A percentile compares a stretch with the other conserved stretches of the same genome.
Evolutionary conservation across 257 asterid species (phyloP).

Genomic region (Fraxinus quadrangulata): DNA sequence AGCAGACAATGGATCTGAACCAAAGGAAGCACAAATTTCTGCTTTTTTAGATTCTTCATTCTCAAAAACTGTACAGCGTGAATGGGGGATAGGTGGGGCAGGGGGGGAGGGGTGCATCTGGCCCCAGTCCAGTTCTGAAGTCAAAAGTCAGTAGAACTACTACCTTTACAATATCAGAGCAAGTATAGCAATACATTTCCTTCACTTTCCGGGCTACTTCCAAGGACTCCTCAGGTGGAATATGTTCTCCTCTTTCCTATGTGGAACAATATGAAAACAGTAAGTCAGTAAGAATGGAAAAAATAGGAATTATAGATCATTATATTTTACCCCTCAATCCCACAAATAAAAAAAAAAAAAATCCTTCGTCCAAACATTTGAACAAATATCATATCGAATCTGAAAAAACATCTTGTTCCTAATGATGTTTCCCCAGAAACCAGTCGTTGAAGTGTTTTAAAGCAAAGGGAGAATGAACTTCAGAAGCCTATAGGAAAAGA

Average conservation of each 20-base stretch:
- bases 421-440: background rate
- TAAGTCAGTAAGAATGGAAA: slow-evolving; percentile 5
- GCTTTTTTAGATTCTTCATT: no score
- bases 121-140: slow-evolving; percentile 9
- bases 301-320: slow-evolving; percentile 9
- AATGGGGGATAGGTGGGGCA: background rate
- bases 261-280: slow-evolving; percentile 31
- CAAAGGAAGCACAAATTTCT: no score
- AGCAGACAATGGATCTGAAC: background rate
- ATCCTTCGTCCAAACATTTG: background rate
- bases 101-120: background rate
- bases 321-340: background rate
- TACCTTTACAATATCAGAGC: slow-evolving; percentile 97
- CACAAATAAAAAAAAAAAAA: background rate
- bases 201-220: slow-evolving; percentile 91
- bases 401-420: slow-evolving; percentile 13
- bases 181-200: slow-evolving; percentile 94
- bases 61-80: background rate
- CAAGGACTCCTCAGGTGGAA: slow-evolving; percentile 93
- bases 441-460: background rate
- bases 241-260: slow-evolving; percentile 95
- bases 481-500: background rate
- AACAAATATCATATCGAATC: background rate
- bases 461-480: background rate
- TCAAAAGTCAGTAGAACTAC: slow-evolving; percentile 22